Percentiles rank a stretch among this genome's conserved stretches.
Conservation (phyloP, 2,329 filamentous ascomycete genomes). For the Cercospora citrullina region DNA sequence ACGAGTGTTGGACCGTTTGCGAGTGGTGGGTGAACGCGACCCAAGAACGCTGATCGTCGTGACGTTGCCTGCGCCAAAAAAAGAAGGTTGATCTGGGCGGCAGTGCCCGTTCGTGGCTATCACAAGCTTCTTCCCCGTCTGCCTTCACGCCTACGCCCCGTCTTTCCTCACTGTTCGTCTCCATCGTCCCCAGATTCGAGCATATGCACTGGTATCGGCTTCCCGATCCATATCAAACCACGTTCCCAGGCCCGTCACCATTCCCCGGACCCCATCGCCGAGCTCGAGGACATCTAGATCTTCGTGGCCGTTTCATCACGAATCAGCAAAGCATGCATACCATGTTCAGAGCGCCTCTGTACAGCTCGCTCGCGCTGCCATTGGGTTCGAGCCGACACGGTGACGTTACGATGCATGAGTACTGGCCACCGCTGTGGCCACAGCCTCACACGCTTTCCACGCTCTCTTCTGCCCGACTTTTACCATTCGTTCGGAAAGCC, state of each 20-base stretch:
- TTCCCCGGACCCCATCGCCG: not conserved
- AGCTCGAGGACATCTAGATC: not conserved
- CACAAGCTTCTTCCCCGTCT: not conserved
- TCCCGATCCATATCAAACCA: not conserved
- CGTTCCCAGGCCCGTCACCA: not conserved
- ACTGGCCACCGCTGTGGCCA: not conserved
- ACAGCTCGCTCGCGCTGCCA: slow-evolving; percentile 1
- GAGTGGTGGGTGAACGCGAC: not conserved
- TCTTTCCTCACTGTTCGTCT: not conserved
- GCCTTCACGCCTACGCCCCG: not conserved
- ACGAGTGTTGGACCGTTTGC: not conserved
- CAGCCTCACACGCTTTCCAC: not conserved
- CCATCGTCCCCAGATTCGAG: not conserved
- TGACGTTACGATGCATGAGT: slow-evolving; percentile 1
- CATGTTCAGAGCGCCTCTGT: not conserved
- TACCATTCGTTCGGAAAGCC: not conserved
- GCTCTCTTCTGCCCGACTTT: not conserved
- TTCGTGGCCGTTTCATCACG: slow-evolving; percentile 9
- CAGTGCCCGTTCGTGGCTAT: not conserved
- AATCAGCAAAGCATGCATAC: slow-evolving; percentile 7
- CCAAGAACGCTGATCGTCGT: not conserved
- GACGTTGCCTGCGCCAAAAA: not conserved
- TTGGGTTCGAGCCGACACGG: not conserved
- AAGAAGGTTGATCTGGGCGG: not conserved
- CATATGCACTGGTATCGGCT: not conserved